Evolutionary conservation across 2,329 filamentous ascomycete species (phyloP).

Genomic region (Colletotrichum sp.): DNA sequence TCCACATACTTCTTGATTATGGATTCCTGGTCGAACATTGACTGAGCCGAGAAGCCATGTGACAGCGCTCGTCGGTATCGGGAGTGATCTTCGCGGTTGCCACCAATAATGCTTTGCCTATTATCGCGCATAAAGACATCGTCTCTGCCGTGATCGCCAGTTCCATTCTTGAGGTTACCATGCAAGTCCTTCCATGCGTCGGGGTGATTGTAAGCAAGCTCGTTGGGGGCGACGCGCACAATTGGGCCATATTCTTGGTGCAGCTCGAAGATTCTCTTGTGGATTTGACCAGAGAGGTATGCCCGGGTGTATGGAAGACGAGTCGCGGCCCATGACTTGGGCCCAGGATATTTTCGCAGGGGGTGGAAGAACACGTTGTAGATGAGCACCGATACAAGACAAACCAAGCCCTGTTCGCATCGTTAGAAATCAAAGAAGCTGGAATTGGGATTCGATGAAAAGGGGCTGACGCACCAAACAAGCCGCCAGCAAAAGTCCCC

Average conservation of each 20-base stretch:
- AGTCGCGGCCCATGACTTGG: constrained; percentile 14
- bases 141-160: neutral
- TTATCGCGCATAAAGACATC: neutral
- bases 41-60: constrained; percentile 33
- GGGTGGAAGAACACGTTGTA: constrained; percentile 11
- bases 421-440: neutral
- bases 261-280: constrained; percentile 30
- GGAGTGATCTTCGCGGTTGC: constrained; percentile 22
- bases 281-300: constrained; percentile 2
- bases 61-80: constrained; percentile 27
- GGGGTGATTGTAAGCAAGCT: constrained; percentile 46
- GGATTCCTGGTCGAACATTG: constrained; percentile 22
- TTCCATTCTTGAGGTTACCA: constrained; percentile 23
- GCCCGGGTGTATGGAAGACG: neutral
- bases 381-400: neutral
- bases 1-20: constrained; percentile 32
- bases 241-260: constrained; percentile 47
- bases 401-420: neutral
- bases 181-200: constrained; percentile 46
- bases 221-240: constrained; percentile 50
- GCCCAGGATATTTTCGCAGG: neutral
- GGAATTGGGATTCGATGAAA: neutral
- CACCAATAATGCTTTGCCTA: constrained; percentile 8
- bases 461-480: neutral
- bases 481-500: neutral